Conservation (phyloP, 768 basidiomycete species). For the Termitomyces sp. region DNA sequence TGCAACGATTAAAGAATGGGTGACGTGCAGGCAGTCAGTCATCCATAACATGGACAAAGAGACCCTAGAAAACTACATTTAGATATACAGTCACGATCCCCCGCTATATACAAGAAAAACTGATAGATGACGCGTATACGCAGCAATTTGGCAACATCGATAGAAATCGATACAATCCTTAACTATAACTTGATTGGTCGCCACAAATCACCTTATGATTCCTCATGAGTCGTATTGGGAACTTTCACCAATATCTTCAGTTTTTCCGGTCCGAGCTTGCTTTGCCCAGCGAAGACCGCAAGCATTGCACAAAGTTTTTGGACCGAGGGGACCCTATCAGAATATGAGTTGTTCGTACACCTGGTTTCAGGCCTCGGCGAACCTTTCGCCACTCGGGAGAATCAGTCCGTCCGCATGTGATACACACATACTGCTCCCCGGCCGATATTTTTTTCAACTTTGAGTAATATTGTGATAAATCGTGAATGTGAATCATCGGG, state of each 20-base stretch:
- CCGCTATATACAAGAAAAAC: neutral
- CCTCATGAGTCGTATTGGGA: slow-evolving; percentile 1
- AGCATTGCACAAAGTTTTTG: slow-evolving; percentile 97
- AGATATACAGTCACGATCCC: neutral
- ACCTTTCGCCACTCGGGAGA: slow-evolving; percentile 98
- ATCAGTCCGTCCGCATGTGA: slow-evolving; percentile 91
- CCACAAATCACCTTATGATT: neutral
- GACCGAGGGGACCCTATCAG: slow-evolving; percentile 79
- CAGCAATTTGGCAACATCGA: neutral
- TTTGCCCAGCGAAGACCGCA: slow-evolving; percentile 96
- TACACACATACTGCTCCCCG: slow-evolving; percentile 77
- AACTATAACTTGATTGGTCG: neutral
- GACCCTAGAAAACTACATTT: neutral
- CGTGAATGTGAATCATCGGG: neutral
- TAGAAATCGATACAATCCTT: neutral
- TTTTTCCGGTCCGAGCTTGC: slow-evolving; percentile 30
- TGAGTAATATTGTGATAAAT: neutral
- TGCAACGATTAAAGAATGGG: neutral
- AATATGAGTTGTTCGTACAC: slow-evolving; percentile 2
- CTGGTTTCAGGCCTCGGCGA: slow-evolving; percentile 4
- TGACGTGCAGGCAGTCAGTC: neutral
- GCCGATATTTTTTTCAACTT: slow-evolving; percentile 43
- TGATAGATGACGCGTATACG: neutral
- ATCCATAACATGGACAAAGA: neutral
- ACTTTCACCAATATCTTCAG: slow-evolving; percentile 25